Percentiles rank a stretch among this genome's conserved stretches.
These are phyloP conservation scores for Ilex paraguariensis DNA, from an alignment of 305 asterid species.

Conservation along the genomic window DNA sequence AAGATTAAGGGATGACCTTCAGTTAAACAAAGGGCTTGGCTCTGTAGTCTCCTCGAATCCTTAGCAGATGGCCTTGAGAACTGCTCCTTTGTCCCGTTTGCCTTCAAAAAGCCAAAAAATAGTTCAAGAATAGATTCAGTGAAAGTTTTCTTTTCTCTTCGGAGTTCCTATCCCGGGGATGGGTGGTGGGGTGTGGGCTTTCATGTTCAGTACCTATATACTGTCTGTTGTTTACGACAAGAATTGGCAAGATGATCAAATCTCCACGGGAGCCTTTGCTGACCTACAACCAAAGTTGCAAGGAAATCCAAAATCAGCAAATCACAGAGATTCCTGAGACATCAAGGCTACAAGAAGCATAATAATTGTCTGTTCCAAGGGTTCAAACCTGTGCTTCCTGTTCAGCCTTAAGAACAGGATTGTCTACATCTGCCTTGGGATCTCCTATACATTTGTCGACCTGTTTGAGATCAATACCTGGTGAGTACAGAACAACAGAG, in stretches of 20 bases:
- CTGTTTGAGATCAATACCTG: conserved; percentile 74
- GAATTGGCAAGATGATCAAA: conserved; percentile 92
- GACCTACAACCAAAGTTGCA: conserved; percentile 40
- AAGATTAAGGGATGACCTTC: no score
- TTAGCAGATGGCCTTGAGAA: no score
- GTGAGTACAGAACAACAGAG: conserved; percentile 7
- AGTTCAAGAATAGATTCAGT: no score
- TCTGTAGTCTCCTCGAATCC: no score
- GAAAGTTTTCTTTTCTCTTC: no score
- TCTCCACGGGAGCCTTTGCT: conserved; percentile 95
- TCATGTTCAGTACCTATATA: conserved; percentile 57
- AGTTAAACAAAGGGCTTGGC: no score
- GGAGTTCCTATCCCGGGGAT: no score
- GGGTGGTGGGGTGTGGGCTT: neutral
- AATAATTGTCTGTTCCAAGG: neutral
- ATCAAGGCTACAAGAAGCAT: no score
- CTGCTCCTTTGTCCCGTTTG: no score
- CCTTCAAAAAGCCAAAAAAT: no score
- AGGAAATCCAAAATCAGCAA: neutral
- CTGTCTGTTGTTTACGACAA: conserved; percentile 84
- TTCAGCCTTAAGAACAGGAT: conserved; percentile 83
- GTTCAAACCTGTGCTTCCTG: conserved; percentile 80
- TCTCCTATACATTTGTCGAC: conserved; percentile 89
- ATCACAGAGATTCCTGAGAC: no score
- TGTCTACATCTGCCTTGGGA: conserved; percentile 77